phyloP scores from a whole-genome alignment of 805 yeast species.

The Maudiozyma saulgeensis region DNA sequence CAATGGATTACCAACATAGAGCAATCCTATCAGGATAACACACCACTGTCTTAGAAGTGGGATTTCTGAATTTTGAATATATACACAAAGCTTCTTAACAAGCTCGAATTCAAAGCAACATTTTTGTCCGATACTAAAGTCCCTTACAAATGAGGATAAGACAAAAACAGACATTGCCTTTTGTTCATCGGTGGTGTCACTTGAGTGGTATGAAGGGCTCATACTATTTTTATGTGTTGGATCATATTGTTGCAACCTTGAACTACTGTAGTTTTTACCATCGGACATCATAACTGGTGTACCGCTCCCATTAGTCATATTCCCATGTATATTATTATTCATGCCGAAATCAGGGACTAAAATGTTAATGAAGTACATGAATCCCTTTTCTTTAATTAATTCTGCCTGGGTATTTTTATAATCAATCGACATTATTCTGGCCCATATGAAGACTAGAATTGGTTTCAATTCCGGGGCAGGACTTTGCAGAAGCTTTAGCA shows the following conservation, averaged over 20 bases:
- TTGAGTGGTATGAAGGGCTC: slow-evolving; percentile 11
- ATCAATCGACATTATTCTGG: slow-evolving; percentile 93
- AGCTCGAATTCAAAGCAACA: slow-evolving; percentile 69
- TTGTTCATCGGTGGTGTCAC: slow-evolving; percentile 58
- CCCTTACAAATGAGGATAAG: slow-evolving; percentile 72
- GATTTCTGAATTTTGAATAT: slow-evolving; percentile 63
- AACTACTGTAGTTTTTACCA: neutral
- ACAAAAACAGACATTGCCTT: slow-evolving; percentile 94
- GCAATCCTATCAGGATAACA: slow-evolving; percentile 62
- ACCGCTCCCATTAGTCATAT: slow-evolving; percentile 5
- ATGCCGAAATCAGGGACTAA: slow-evolving; percentile 39
- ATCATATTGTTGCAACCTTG: neutral
- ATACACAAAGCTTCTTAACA: slow-evolving; percentile 53
- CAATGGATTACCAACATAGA: slow-evolving; percentile 64
- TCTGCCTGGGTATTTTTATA: slow-evolving; percentile 85
- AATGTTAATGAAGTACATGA: slow-evolving; percentile 75
- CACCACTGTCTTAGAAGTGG: slow-evolving; percentile 93
- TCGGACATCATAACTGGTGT: slow-evolving; percentile 19
- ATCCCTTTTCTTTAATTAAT: slow-evolving; percentile 82
- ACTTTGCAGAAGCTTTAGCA: slow-evolving; percentile 76
- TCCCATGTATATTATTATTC: slow-evolving; percentile 3
- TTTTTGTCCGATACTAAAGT: slow-evolving; percentile 70
- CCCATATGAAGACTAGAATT: slow-evolving; percentile 93
- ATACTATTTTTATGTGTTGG: neutral
- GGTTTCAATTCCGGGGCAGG: slow-evolving; percentile 95